Percentiles rank a stretch among this genome's conserved stretches.
phyloP scores from a whole-genome alignment of 139 green algal genomes.

The Chlamydomonas asymmetrica region DNA sequence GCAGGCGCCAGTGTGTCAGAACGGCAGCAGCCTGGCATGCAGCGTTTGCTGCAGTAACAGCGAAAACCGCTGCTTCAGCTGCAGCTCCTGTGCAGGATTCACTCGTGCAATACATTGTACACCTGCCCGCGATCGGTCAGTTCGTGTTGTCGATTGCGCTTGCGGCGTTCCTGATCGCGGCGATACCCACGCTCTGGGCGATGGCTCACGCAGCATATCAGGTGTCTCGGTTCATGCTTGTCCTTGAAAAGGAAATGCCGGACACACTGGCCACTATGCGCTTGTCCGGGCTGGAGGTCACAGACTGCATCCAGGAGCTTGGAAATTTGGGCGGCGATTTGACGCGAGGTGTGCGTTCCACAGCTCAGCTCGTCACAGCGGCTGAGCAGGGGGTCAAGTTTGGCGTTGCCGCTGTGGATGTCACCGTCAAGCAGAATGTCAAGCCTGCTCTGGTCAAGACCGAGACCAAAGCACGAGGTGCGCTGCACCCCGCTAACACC shows the following conservation, averaged over 20 bases:
- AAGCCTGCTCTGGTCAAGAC: background rate
- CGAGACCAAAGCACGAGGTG: constrained; percentile 4
- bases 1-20: no score
- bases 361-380: constrained; percentile 2
- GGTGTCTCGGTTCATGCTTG: constrained; percentile 9
- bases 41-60: no score
- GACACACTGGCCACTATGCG: constrained; percentile 18
- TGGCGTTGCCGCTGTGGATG: constrained; percentile 2
- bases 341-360: constrained; percentile 13
- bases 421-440: background rate
- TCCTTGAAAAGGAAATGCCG: constrained; percentile 15
- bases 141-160: constrained; percentile 4
- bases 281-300: constrained; percentile 18
- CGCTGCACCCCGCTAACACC: no score
- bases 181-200: constrained; percentile 10
- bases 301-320: constrained; percentile 30
- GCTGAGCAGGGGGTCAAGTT: constrained; percentile 16
- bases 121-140: background rate
- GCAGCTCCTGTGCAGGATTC: no score
- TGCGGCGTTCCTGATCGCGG: constrained; percentile 6
- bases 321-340: constrained; percentile 20
- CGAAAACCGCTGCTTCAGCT: no score
- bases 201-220: background rate
- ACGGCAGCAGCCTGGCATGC: no score
- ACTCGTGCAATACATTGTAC: no score